Conservation (phyloP, 176 grass and related monocot species). For the Musa itinerans region DNA sequence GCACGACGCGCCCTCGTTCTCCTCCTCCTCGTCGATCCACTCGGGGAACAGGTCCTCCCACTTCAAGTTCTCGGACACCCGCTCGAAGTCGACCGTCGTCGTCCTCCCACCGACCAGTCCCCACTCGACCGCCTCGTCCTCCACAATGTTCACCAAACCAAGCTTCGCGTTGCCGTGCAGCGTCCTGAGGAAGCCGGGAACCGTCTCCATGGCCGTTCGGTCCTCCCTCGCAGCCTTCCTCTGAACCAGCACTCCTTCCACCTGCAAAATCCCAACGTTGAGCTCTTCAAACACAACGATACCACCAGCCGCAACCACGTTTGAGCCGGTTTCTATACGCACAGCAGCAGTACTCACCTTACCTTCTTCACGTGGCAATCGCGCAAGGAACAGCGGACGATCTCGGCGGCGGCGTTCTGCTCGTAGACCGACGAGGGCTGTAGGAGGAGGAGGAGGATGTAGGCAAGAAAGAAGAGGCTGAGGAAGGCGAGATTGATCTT, state of each 20-base stretch:
- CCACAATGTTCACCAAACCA: conserved; percentile 65
- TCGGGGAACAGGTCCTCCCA: conserved; percentile 87
- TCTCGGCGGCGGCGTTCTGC: conserved; percentile 29
- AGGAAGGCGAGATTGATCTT: conserved; percentile 88
- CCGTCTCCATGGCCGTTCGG: conserved; percentile 32
- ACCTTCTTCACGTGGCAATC: conserved; percentile 73
- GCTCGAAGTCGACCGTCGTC: conserved; percentile 41
- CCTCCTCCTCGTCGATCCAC: conserved; percentile 90
- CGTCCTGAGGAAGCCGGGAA: conserved; percentile 47
- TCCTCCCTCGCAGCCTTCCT: conserved; percentile 38
- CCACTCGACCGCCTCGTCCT: conserved; percentile 35
- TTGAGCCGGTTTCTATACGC: no score
- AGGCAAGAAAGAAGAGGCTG: conserved; percentile 59
- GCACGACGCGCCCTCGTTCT: conserved; percentile 16
- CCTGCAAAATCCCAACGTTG: conserved; percentile 9
- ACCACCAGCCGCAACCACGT: no score
- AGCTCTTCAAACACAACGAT: no score
- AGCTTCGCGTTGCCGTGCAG: conserved; percentile 35
- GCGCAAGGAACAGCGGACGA: conserved; percentile 71
- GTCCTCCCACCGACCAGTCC: conserved; percentile 39
- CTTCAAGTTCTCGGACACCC: conserved; percentile 35
- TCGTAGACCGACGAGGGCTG: conserved; percentile 44
- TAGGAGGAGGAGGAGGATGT: conserved; percentile 66
- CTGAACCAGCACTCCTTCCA: conserved; percentile 21
- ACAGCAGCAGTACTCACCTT: conserved; percentile 46